Evolutionary conservation across 1,139 yeast genomes (phyloP).

Genomic region (Pichia sp.): DNA sequence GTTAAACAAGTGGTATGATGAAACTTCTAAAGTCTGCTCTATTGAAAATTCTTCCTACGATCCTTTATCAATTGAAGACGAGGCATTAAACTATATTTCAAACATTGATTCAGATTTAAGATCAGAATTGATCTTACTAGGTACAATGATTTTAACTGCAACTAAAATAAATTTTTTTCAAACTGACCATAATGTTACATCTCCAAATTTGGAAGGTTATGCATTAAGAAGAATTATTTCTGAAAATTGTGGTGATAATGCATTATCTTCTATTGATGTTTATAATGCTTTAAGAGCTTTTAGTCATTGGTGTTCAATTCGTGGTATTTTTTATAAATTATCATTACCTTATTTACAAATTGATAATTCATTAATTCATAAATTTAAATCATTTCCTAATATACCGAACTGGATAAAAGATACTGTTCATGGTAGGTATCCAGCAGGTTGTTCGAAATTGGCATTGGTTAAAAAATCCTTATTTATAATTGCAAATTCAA

Average conservation of each 20-base stretch:
- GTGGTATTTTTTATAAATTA: conserved; percentile 41
- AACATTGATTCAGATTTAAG: conserved; percentile 20
- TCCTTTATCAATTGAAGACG: conserved; percentile 27
- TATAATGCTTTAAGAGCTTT: conserved; percentile 47
- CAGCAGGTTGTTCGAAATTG: conserved; percentile 50
- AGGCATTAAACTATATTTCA: conserved; percentile 32
- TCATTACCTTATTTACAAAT: conserved; percentile 39
- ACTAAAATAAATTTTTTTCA: conserved; percentile 50
- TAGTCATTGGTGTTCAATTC: conserved; percentile 52
- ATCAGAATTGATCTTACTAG: conserved; percentile 36
- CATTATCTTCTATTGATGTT: conserved; percentile 38
- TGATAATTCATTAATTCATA: conserved; percentile 29
- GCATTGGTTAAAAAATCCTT: conserved; percentile 39
- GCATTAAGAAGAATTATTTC: conserved; percentile 38
- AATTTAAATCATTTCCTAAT: conserved; percentile 38
- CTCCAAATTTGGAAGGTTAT: conserved; percentile 39
- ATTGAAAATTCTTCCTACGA: conserved; percentile 34
- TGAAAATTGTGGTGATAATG: conserved; percentile 39
- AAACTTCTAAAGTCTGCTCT: conserved; percentile 40
- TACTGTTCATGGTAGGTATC: conserved; percentile 42
- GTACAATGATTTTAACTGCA: conserved; percentile 40
- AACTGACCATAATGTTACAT: conserved; percentile 48
- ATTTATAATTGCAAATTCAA: conserved; percentile 25
- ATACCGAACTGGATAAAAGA: conserved; percentile 38
- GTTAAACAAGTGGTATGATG: conserved; percentile 45